Base-by-base conservation (phyloP, 441 rosid genomes). In the Adansonia gregorii region DNA sequence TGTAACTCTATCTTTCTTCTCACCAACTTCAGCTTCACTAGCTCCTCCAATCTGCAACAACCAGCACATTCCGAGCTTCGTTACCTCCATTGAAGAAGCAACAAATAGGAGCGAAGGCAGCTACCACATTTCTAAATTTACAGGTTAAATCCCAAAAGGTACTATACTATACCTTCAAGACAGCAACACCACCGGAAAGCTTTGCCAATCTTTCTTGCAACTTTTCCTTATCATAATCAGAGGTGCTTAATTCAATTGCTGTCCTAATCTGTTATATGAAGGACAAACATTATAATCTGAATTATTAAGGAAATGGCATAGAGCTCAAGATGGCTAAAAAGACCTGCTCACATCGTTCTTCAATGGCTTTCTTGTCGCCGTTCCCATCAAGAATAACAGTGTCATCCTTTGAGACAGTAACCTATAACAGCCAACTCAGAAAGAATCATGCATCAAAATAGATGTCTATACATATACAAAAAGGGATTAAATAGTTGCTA, bases 141-240 rank as follows among this genome's bases (percentile, higher is more conserved):
- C 24, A 71, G n/a, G 8, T 31, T 55, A 72, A 72, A 12, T 11
- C 12, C 19, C 10, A 41, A 35, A 52, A 35, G 64, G 27, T 24
- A 35, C 4, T 3, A 3, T n/a, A 15, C 43, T 1, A 14, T 52
- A 93, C 97, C 94, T 93, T 91, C 83, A 93, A 80, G 6, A 91
- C 98, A 27, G 95, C 97, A 76, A 94, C 93, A 75, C 98, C 98
- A 39, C 98, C 95, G 76, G 98, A 94, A 15, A 94, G 91, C 81
- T 92, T 94, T 8, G 95, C 98, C 68, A 94, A 82, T 79, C 95
- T 88, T 78, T 94, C 98, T 82, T 94, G 95, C 83, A 94, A 78
- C 61, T 94, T 94, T 82, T 94, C 97, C 80, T 85, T 94, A 78
- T 94, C 97, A 55, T 91, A 94, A 55, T 91, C 96, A 61, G 97